A percentile compares a stretch with the other conserved stretches of the same genome.
These are phyloP conservation scores for Coniochaeta sp. DNA, from an alignment of 2,329 filamentous ascomycete species.

Conservation along the genomic window DNA sequence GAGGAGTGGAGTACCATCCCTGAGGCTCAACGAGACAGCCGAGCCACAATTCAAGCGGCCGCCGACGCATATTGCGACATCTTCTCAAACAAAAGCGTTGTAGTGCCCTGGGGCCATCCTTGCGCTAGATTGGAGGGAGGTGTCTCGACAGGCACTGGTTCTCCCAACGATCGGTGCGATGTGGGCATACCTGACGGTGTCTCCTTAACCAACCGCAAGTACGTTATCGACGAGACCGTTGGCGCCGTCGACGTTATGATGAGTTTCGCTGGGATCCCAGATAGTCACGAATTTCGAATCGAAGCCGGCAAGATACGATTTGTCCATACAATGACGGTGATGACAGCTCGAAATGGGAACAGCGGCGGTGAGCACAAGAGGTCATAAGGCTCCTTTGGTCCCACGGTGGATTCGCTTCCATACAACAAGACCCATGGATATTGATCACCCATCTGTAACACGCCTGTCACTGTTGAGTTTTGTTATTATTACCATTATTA, in stretches of 20 bases:
- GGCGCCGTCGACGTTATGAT: conserved; percentile 9
- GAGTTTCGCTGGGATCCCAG: background rate
- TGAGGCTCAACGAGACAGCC: conserved; percentile 18
- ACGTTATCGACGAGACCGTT: conserved; percentile 11
- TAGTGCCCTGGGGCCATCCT: conserved; percentile 22
- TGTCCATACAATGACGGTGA: background rate
- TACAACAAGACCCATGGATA: too few relatives aligned
- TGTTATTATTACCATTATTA: too few relatives aligned
- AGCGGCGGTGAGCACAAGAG: background rate
- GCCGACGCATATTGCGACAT: conserved; percentile 24
- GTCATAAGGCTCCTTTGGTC: background rate
- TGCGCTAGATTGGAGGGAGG: conserved; percentile 18
- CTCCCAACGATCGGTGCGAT: conserved; percentile 7
- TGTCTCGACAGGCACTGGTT: conserved; percentile 10
- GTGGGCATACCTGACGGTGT: conserved; percentile 5
- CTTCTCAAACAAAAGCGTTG: conserved; percentile 18
- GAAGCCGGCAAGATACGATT: background rate
- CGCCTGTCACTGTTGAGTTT: too few relatives aligned
- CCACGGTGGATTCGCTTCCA: background rate
- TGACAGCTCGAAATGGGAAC: background rate
- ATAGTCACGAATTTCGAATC: conserved; percentile 1
- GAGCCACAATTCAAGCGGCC: conserved; percentile 22
- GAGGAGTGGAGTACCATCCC: conserved; percentile 25
- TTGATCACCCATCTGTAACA: too few relatives aligned
- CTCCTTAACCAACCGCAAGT: conserved; percentile 6